A percentile compares a stretch with the other conserved stretches of the same genome.
Conservation (phyloP, 148 eudicot species). For the Vaccinium corymbosum region DNA sequence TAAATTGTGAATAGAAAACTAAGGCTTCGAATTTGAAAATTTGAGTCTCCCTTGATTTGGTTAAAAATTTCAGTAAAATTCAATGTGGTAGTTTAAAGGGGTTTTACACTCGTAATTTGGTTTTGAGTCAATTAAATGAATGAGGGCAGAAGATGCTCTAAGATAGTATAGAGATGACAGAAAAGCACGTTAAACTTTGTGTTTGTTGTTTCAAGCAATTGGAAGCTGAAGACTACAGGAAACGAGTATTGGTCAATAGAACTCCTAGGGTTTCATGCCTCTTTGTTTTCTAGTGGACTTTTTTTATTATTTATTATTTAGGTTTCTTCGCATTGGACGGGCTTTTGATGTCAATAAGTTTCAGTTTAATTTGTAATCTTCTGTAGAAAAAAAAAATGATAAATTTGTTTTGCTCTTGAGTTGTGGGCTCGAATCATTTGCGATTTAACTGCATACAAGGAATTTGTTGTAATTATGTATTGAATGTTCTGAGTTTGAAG, state of each 20-base stretch:
- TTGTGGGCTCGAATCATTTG: not conserved
- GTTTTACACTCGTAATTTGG: too few relatives aligned
- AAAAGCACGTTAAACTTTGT: not conserved
- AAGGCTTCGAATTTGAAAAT: too few relatives aligned
- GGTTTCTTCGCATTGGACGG: not conserved
- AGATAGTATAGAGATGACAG: not conserved
- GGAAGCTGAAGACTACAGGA: not conserved
- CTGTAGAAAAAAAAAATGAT: not conserved
- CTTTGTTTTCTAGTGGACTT: not conserved
- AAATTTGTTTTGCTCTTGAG: not conserved
- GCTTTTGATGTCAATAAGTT: not conserved
- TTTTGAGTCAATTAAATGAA: too few relatives aligned
- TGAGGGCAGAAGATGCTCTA: too few relatives aligned
- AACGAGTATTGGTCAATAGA: not conserved
- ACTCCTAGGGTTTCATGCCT: not conserved
- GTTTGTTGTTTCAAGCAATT: not conserved
- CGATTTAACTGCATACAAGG: not conserved
- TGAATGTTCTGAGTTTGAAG: conserved; percentile 2
- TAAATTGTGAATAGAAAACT: too few relatives aligned
- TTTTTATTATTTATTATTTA: not conserved
- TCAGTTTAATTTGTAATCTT: not conserved
- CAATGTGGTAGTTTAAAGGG: too few relatives aligned
- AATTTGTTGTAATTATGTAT: not conserved
- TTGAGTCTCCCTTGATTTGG: too few relatives aligned
- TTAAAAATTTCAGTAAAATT: too few relatives aligned